phyloP scores from a whole-genome alignment of 1,284 basidiomycete species.

The Entoloma clypeatum region DNA sequence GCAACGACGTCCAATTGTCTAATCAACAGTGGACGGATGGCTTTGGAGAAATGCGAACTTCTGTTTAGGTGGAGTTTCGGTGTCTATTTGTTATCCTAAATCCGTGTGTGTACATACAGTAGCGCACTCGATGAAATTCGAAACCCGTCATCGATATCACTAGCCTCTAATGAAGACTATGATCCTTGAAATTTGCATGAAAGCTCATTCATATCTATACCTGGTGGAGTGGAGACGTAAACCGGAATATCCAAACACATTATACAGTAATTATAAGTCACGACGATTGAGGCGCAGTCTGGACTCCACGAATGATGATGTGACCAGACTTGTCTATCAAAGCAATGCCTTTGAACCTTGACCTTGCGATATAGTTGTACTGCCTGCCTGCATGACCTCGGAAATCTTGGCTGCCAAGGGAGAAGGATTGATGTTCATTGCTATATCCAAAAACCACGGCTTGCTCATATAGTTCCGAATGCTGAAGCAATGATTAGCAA shows the following conservation, averaged over 20 bases:
- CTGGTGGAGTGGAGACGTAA: too few species aligned
- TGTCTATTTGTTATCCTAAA: conserved; percentile 31
- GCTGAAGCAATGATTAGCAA: conserved; percentile 33
- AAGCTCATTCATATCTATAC: too few species aligned
- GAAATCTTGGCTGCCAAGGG: conserved; percentile 49
- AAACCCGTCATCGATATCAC: too few species aligned
- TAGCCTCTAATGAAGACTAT: too few species aligned
- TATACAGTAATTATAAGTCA: too few species aligned
- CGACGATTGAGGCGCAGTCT: too few species aligned
- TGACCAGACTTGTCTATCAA: too few species aligned
- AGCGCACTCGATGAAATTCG: too few species aligned
- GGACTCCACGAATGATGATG: too few species aligned
- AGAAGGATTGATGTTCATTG: conserved; percentile 51
- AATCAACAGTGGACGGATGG: conserved; percentile 49
- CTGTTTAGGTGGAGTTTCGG: conserved; percentile 28
- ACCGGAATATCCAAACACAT: too few species aligned
- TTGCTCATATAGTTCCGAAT: conserved; percentile 98
- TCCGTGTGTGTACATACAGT: conserved; percentile 16
- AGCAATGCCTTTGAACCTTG: not conserved
- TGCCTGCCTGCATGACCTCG: conserved; percentile 32
- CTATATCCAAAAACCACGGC: conserved; percentile 74
- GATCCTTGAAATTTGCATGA: too few species aligned
- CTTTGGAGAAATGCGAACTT: conserved; percentile 30
- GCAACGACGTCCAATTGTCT: conserved; percentile 38
- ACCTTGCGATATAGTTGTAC: not conserved